These are phyloP conservation scores for Endocarpon pusillum DNA, from an alignment of 495 filamentous ascomycete genomes.

Conservation along the genomic window DNA sequence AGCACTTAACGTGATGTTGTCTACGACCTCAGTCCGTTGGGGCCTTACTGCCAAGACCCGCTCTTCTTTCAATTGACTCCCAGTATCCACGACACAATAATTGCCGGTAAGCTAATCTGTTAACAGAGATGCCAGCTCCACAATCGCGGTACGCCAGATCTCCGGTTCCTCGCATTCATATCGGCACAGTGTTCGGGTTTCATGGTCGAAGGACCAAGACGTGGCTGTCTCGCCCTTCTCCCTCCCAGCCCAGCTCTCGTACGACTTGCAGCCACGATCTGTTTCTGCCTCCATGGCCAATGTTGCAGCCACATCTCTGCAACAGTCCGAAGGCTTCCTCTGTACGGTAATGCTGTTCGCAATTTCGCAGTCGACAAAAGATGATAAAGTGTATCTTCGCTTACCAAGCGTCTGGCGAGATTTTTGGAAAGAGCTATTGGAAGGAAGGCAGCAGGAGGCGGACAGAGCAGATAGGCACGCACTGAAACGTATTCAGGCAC, in stretches of 20 bases:
- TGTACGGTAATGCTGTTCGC: slow-evolving; percentile 68
- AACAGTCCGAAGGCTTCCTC: slow-evolving; percentile 75
- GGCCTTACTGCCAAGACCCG: too few species aligned
- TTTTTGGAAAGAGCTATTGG: slow-evolving; percentile 64
- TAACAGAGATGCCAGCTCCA: slow-evolving; percentile 45
- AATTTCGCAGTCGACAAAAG: slow-evolving; percentile 53
- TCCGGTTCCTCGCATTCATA: slow-evolving; percentile 57
- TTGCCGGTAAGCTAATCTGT: slow-evolving; percentile 1
- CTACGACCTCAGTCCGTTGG: too few species aligned
- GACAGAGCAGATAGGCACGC: slow-evolving; percentile 49
- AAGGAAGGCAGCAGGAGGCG: slow-evolving; percentile 45
- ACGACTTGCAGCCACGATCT: slow-evolving; percentile 25
- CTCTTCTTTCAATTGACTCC: too few species aligned
- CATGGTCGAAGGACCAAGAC: slow-evolving; percentile 68
- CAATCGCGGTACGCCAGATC: slow-evolving; percentile 44
- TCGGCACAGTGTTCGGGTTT: slow-evolving; percentile 53
- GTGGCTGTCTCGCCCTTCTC: slow-evolving; percentile 22
- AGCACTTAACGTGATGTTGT: too few species aligned
- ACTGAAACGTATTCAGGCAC: slow-evolving; percentile 24
- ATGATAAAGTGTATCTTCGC: slow-evolving; percentile 68
- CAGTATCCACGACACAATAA: too few species aligned
- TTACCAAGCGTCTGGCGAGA: slow-evolving; percentile 70
- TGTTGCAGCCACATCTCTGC: slow-evolving; percentile 53
- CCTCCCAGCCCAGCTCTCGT: slow-evolving; percentile 17
- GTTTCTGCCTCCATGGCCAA: slow-evolving; percentile 52